Evolutionary conservation across 2,329 filamentous ascomycete species (phyloP).

Genomic region (Cladophialophora chaetospira): DNA sequence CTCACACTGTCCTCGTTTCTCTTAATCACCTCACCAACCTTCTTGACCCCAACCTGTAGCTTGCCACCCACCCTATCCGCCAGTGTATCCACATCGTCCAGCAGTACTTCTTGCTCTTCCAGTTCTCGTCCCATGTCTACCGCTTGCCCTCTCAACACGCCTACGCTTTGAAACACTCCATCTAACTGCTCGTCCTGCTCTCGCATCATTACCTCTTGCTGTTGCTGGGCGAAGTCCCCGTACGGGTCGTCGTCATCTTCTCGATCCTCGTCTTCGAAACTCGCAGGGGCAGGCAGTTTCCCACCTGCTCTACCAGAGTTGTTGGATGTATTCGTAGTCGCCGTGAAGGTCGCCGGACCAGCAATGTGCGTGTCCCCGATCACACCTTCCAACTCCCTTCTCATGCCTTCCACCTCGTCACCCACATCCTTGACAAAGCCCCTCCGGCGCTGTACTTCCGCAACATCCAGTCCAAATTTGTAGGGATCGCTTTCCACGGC

Average conservation of each 20-base stretch:
- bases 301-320: constrained; percentile 27
- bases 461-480: constrained; percentile 78
- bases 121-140: constrained; percentile 95
- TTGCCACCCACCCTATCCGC: constrained; percentile 86
- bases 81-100: constrained; percentile 80
- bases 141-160: constrained; percentile 84
- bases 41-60: constrained; percentile 81
- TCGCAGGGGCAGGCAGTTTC: constrained; percentile 32
- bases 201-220: constrained; percentile 87
- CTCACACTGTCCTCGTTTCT: constrained; percentile 74
- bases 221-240: constrained; percentile 82
- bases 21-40: constrained; percentile 79
- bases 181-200: constrained; percentile 94
- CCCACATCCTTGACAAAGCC: constrained; percentile 87
- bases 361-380: constrained; percentile 33
- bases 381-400: constrained; percentile 70
- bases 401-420: constrained; percentile 86
- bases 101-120: constrained; percentile 88
- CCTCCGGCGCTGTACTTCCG: constrained; percentile 79
- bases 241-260: constrained; percentile 63
- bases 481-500: constrained; percentile 87
- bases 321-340: constrained; percentile 39
- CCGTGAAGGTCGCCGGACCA: constrained; percentile 35
- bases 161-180: constrained; percentile 89
- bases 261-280: constrained; percentile 45